Evolutionary conservation across 345 rosid species (phyloP).

Genomic region (Mallotus nudiflorus): DNA sequence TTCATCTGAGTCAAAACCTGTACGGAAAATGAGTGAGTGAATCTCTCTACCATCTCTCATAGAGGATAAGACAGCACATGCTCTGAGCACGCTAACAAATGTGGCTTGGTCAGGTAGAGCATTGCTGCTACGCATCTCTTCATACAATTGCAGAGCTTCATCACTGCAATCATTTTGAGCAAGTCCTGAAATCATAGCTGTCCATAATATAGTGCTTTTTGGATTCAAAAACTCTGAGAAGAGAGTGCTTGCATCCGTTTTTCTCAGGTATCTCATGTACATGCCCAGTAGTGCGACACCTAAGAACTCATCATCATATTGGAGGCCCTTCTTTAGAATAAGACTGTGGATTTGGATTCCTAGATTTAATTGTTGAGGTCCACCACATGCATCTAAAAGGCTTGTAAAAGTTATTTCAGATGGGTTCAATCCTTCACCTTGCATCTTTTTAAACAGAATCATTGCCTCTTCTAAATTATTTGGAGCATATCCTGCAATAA

Average conservation of each 20-base stretch:
- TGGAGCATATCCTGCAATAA: constrained; percentile 75
- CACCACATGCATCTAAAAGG: constrained; percentile 80
- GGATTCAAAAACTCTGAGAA: constrained; percentile 63
- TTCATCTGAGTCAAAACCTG: constrained; percentile 73
- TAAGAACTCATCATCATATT: constrained; percentile 61
- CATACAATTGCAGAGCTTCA: constrained; percentile 63
- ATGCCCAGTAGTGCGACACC: constrained; percentile 71
- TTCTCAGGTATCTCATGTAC: constrained; percentile 63
- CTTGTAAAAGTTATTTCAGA: constrained; percentile 73
- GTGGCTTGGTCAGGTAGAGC: constrained; percentile 85
- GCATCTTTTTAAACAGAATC: constrained; percentile 59
- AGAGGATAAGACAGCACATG: constrained; percentile 69
- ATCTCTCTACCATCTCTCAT: constrained; percentile 61
- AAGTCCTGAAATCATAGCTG: constrained; percentile 80
- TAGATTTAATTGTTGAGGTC: constrained; percentile 45
- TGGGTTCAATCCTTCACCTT: constrained; percentile 52
- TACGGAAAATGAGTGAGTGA: constrained; percentile 66
- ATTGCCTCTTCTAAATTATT: constrained; percentile 53
- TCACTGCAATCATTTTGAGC: constrained; percentile 65
- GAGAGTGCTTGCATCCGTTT: constrained; percentile 53
- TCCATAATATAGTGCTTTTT: constrained; percentile 68
- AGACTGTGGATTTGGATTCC: constrained; percentile 75
- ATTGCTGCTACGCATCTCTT: constrained; percentile 59
- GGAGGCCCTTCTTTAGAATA: constrained; percentile 55
- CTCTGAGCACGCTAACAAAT: constrained; percentile 80